Percentiles rank a stretch among this genome's conserved stretches.
Conservation (phyloP, 805 yeast species). For the Starmerella kuoi region DNA sequence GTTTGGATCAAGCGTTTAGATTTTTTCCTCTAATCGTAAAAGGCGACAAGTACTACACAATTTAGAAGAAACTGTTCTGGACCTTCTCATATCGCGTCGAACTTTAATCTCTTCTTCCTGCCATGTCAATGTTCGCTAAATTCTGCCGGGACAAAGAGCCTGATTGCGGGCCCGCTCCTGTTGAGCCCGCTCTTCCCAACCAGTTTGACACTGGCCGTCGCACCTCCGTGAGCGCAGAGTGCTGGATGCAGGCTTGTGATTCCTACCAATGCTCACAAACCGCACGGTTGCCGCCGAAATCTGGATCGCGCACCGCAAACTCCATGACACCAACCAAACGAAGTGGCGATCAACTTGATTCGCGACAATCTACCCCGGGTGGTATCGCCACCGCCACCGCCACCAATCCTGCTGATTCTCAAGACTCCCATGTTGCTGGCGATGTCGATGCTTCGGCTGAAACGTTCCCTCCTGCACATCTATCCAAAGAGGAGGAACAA, state of each 20-base stretch:
- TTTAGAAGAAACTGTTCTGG: no score
- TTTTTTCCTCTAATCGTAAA: no score
- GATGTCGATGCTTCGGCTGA: conserved; percentile 1
- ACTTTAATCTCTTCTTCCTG: no score
- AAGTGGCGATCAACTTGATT: no score
- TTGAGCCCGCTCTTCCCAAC: conserved; percentile 14
- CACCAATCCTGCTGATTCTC: no score
- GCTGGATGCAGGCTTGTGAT: conserved; percentile 16
- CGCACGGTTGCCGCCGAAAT: conserved; percentile 2
- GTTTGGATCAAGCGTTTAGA: no score
- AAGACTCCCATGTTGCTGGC: no score
- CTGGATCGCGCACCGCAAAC: neutral
- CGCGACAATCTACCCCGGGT: no score
- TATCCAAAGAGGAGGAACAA: neutral
- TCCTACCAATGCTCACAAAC: neutral
- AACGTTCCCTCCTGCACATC: neutral
- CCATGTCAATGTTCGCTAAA: conserved; percentile 18
- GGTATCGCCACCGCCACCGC: no score
- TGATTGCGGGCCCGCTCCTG: conserved; percentile 4
- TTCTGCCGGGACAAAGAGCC: conserved; percentile 16
- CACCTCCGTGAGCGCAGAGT: conserved; percentile 79
- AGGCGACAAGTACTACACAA: no score
- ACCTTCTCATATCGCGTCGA: no score
- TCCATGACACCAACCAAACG: neutral
- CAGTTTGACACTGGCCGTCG: conserved; percentile 44